Evolutionary conservation across 73 alveolate genomes (phyloP), one percentile per base, ranked within the genome.

Genomic region (Breviolum minutum): DNA sequence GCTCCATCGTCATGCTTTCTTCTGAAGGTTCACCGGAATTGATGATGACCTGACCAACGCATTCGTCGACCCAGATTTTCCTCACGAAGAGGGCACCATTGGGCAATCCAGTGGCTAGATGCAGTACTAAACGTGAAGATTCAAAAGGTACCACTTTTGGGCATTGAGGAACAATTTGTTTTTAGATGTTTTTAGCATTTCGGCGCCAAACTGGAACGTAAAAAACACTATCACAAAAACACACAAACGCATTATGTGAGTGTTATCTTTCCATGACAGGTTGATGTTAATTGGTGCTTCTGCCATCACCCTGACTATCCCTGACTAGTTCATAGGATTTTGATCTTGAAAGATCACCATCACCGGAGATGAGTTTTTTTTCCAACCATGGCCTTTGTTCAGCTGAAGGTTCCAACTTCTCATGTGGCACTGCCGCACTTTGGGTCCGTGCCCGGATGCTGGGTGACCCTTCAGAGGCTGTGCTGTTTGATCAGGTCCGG

Each of bases 401-500:
- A 68, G 77, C 24, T 22, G 8, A 0, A 22, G 77, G 77, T 14
- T 17, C n/a, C 77, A 68, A 68, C n/a, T 22, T 68, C n/a, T 1
- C 2, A 68, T 22, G 24, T 14, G 93, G 93, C 24, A 20, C 11
- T 8, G 71, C 69, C 7, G 93, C 30, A 27, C 29, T 66, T 8
- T 87, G 95, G 95, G 68, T 30, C 29, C 63, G 95, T 7, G 95
- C 95, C 11, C 84, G 95, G 79, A 62, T 85, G 62, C 76, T 85
- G 26, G 95, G 95, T 5, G 84, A 66, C 30, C 95, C 95, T 0
- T 48, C 61, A 2, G 82, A 64, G 29, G 95, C 95, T 10, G 95
- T 87, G 74, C 77, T 85, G 63, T 85, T 85, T 64, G 94, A 85
- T 26, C 94, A 61, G 63, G 48, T 85, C n/a, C 79, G 94, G 13